These are phyloP conservation scores for Coniochaeta sp. DNA, from an alignment of 2,329 filamentous ascomycete species.

Conservation along the genomic window DNA sequence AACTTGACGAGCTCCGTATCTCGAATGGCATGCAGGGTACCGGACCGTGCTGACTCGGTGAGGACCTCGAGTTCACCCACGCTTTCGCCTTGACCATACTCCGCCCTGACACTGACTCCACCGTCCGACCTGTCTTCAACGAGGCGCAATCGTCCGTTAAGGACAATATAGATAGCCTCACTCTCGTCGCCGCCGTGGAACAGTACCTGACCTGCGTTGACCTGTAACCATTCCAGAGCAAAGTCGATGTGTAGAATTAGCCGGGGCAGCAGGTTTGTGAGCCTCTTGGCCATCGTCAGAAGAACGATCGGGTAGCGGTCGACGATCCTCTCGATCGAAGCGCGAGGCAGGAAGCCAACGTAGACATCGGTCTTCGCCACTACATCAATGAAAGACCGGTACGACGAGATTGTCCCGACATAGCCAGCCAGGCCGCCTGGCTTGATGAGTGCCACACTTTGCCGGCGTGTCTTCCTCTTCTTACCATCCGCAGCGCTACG, in stretches of 20 bases:
- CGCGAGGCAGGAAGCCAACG: conserved; percentile 84
- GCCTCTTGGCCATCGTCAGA: conserved; percentile 88
- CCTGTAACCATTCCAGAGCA: conserved; percentile 95
- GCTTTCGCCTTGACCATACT: conserved; percentile 95
- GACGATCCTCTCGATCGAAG: conserved; percentile 82
- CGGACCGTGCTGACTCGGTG: conserved; percentile 85
- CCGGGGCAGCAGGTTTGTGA: conserved; percentile 82
- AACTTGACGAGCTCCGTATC: conserved; percentile 97
- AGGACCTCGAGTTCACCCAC: conserved; percentile 95
- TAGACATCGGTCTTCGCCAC: conserved; percentile 98
- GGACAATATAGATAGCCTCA: conserved; percentile 94
- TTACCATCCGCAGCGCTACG: conserved; percentile 26
- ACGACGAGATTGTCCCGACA: conserved; percentile 87
- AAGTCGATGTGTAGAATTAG: conserved; percentile 96
- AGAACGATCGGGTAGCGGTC: conserved; percentile 88
- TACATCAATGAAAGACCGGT: conserved; percentile 93
- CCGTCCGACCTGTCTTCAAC: conserved; percentile 77
- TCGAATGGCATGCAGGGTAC: conserved; percentile 88
- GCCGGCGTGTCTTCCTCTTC: conserved; percentile 39
- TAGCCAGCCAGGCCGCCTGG: conserved; percentile 93
- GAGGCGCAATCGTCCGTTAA: conserved; percentile 83
- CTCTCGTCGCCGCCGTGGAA: conserved; percentile 93
- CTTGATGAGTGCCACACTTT: conserved; percentile 84
- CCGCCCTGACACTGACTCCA: conserved; percentile 77
- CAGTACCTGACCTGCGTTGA: conserved; percentile 89